Conservation (phyloP, 768 basidiomycete genomes). For the Rhizopogon vesiculosus region DNA sequence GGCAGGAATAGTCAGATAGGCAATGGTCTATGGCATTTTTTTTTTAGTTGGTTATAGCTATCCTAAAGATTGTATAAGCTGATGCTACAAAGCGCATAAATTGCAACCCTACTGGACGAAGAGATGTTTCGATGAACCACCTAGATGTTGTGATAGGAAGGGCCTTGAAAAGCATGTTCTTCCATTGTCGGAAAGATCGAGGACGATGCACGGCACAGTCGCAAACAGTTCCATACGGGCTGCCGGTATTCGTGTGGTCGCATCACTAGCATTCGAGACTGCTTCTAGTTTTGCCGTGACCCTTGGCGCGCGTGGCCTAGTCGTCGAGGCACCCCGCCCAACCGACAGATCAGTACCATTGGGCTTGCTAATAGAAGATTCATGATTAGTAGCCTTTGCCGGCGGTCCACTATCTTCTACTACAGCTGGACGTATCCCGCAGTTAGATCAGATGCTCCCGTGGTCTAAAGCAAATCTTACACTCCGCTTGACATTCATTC, state of each 20-base stretch:
- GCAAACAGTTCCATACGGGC: neutral
- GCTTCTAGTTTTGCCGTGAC: neutral
- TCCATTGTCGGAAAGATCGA: neutral
- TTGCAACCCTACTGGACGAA: neutral
- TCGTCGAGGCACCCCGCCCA: neutral
- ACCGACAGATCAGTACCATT: neutral
- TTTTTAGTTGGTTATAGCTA: constrained; percentile 16
- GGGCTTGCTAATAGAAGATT: neutral
- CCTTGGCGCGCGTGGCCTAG: neutral
- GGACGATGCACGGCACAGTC: neutral
- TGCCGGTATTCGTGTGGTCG: neutral
- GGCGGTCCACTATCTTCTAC: too few relatives aligned
- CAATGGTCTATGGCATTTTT: constrained; percentile 6
- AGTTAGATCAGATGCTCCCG: too few relatives aligned
- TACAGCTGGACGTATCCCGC: too few relatives aligned
- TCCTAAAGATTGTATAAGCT: constrained; percentile 12
- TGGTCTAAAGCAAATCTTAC: too few relatives aligned
- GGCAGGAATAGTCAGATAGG: constrained; percentile 42
- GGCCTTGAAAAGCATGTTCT: neutral
- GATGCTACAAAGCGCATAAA: too few relatives aligned
- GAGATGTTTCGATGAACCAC: neutral
- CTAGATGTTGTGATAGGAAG: neutral
- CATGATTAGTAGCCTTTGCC: too few relatives aligned
- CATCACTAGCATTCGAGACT: neutral
- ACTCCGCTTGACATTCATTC: too few relatives aligned